Evolutionary conservation across 192 early-diverging fungal species (phyloP), one percentile per base, ranked within the genome.

Genomic region (Coemansia furcata): DNA sequence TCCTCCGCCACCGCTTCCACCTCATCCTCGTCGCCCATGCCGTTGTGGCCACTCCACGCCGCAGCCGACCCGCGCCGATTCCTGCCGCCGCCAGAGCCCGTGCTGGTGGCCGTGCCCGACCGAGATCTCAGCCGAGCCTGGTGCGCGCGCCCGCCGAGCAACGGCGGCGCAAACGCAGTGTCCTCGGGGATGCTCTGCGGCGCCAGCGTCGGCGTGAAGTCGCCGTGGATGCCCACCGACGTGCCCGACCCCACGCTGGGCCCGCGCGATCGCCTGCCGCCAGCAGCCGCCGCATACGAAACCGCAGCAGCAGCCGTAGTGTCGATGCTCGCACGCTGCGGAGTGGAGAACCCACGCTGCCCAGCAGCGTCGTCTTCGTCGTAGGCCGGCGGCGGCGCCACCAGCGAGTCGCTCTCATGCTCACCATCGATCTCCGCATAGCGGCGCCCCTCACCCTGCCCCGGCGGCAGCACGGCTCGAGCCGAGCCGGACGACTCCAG

Each of bases 181-280:
- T 63, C 62, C 7, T 70, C 72, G 2, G 61, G 71, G 14, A 70
- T 65, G 39, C 55, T 65, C 11, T 68, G 67, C 15, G 78, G 65
- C 26, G 67, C 78, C 50, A 80, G 60, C 19, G 78, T 80, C 14
- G 78, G 78, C 32, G 78, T 71, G 42, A 80, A 80, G 17, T 80
- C 78, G 55, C 61, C 63, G 42, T 74, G 77, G 32, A 66, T 19
- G 33, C 54, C 64, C 1, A 50, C 37, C 10, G 76, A 73, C 71
- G 67, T 44, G n/a, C 67, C 73, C 2, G 78, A 76, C 29, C 69
- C 62, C 3, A 80, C 66, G 32, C 78, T 80, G 52, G 66, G 72
- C 1, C 73, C 78, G 6, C 78, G 78, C 69, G 73, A 74, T 50
- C 78, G 69, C 14, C 66, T 49, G 12, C 46, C 67, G 23, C 57